Base-by-base conservation (phyloP, 2,329 filamentous ascomycete genomes). In the Metarhizium guizhouense region DNA sequence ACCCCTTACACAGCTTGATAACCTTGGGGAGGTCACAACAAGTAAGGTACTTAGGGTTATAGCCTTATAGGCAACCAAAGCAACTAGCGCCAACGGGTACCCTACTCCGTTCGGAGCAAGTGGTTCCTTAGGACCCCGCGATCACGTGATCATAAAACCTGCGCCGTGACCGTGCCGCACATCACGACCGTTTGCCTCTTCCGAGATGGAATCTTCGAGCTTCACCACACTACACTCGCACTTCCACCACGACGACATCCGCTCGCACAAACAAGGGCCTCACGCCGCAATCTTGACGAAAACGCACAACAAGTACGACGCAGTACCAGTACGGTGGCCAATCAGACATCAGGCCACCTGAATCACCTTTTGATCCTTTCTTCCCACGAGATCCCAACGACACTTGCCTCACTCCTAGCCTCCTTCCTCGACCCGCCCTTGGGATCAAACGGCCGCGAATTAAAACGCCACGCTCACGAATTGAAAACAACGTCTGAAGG, bases 111-210 rank as follows among this genome's bases (percentile, higher is more conserved):
- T 4, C 14, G 14, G 3, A 11, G 14, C 11, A 40, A 11, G 38
- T 16, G 38, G 14, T 3, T 45, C n/a, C 42, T 45, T 3, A 45
- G 54, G 65, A 63, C 67, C 67, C 67, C 65, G 63, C 66, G 58
- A 55, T 62, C 69, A 71, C 69, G 69, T 71, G 68, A 71, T 62
- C 59, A 60, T 54, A 60, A 60, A 61, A 57, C 54, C 55, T n/a
- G 59, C 53, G 58, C 60, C 57, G 58, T 48, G 60, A 65, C 29
- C 47, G 54, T 50, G 64, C 63, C 65, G 59, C 67, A 65, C 63
- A 67, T 67, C 65, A 58, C 62, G 63, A 63, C 61, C 51, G 50
- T 30, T 51, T 42, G 54, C 47, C 55, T 54, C 29, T 48, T 52
- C 25, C 25, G 50, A 40, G 48, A 40, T 48, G 32, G 36, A 53